Evolutionary conservation across 1,284 basidiomycete species (phyloP).

Genomic region (Hypsizygus ulmarius): DNA sequence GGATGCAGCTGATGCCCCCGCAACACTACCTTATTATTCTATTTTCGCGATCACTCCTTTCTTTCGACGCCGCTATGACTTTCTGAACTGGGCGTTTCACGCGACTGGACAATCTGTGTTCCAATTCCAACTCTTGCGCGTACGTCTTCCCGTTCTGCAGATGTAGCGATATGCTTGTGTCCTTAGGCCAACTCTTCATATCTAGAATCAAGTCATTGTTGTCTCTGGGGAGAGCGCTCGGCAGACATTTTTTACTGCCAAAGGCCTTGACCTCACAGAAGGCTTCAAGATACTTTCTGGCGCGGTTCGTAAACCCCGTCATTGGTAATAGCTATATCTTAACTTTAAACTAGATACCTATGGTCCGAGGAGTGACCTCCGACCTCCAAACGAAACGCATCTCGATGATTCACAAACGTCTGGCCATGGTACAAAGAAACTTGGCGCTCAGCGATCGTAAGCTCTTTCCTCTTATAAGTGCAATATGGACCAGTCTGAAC

Average conservation of each 20-base stretch:
- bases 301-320: slow-evolving; percentile 47
- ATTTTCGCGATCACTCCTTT: slow-evolving; percentile 60
- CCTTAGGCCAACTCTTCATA: slow-evolving; percentile 15
- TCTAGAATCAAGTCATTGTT: slow-evolving; percentile 63
- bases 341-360: slow-evolving; percentile 52
- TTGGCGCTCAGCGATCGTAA: slow-evolving; percentile 56
- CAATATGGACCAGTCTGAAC: neutral
- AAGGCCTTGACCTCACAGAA: slow-evolving; percentile 68
- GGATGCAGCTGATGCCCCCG: slow-evolving; percentile 46
- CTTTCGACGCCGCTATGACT: slow-evolving; percentile 66
- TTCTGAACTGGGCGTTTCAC: slow-evolving; percentile 66
- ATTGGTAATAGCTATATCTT: slow-evolving; percentile 7
- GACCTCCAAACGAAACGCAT: slow-evolving; percentile 59
- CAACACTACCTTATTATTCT: slow-evolving; percentile 52
- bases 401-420: slow-evolving; percentile 65
- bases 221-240: slow-evolving; percentile 71
- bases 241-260: slow-evolving; percentile 63
- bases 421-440: slow-evolving; percentile 57
- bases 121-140: slow-evolving; percentile 62
- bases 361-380: slow-evolving; percentile 70
- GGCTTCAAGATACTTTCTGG: slow-evolving; percentile 75
- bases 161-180: slow-evolving; percentile 7
- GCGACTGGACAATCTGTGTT: slow-evolving; percentile 61
- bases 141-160: slow-evolving; percentile 33
- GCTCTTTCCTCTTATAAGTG: slow-evolving; percentile 4